phyloP scores from a whole-genome alignment of 1,284 basidiomycete genomes.

The Melampsora americana region DNA sequence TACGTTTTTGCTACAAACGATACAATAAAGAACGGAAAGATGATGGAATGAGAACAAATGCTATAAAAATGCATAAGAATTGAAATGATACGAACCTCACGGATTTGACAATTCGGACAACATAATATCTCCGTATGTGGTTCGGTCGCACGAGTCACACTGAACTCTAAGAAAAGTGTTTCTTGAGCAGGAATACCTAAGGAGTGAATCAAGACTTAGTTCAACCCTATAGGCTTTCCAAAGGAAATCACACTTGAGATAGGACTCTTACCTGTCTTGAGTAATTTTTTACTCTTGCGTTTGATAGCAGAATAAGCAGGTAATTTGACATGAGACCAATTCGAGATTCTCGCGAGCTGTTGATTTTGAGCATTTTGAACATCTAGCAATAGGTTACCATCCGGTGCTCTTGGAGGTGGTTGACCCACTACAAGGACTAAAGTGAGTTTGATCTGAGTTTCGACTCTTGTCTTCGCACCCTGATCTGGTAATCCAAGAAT shows the following conservation, averaged over 20 bases:
- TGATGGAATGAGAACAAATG: too few species aligned
- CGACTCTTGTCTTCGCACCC: slow-evolving; percentile 88
- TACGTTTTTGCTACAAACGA: slow-evolving; percentile 36
- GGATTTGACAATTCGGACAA: slow-evolving; percentile 41
- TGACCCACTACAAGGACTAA: slow-evolving; percentile 53
- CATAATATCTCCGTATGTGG: slow-evolving; percentile 41
- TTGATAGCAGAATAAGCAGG: slow-evolving; percentile 43
- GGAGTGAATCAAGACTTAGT: background rate
- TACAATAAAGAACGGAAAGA: background rate
- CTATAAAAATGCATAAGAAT: background rate
- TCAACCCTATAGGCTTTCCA: background rate
- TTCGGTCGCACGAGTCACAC: slow-evolving; percentile 35
- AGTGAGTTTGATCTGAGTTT: slow-evolving; percentile 81
- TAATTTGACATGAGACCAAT: slow-evolving; percentile 44
- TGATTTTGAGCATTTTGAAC: background rate
- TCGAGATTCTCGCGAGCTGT: slow-evolving; percentile 20
- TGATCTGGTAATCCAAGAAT: slow-evolving; percentile 76
- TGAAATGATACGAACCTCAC: slow-evolving; percentile 36
- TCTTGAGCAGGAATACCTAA: slow-evolving; percentile 42
- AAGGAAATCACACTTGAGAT: background rate
- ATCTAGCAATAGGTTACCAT: slow-evolving; percentile 23
- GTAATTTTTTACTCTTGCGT: slow-evolving; percentile 42
- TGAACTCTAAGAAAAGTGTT: slow-evolving; percentile 39
- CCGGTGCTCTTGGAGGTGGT: slow-evolving; percentile 11
- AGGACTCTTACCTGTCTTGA: slow-evolving; percentile 33